Conservation (phyloP, 352 stramenopile genomes). For the Globisporangium emineosum region DNA sequence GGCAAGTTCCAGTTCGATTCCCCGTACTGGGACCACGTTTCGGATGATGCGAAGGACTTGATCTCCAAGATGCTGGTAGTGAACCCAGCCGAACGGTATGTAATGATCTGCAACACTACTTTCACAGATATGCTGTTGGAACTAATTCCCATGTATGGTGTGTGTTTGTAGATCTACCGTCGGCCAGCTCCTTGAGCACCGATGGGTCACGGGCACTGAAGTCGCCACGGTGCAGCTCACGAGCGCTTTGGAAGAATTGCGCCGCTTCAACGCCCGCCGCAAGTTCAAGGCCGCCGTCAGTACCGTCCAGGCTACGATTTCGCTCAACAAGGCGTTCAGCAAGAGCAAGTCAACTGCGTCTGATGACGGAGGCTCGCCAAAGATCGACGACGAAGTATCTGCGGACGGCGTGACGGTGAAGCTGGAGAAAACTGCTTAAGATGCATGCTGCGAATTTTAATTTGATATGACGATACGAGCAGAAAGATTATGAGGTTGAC, state of each 20-base stretch:
- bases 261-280: constrained; percentile 92
- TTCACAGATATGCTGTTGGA: neutral
- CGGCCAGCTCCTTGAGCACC: constrained; percentile 83
- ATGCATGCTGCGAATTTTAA: neutral
- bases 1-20: constrained; percentile 94
- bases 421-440: constrained; percentile 20
- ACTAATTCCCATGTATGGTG: neutral
- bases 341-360: constrained; percentile 37
- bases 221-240: constrained; percentile 88
- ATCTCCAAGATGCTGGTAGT: constrained; percentile 92
- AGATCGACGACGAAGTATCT: constrained; percentile 11
- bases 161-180: constrained; percentile 62
- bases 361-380: constrained; percentile 8
- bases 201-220: constrained; percentile 88
- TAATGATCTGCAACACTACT: neutral
- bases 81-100: constrained; percentile 84
- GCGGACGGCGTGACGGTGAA: constrained; percentile 26
- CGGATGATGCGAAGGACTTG: constrained; percentile 92
- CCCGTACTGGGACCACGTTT: constrained; percentile 95
- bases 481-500: neutral
- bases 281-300: constrained; percentile 94
- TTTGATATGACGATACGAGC: constrained; percentile 11
- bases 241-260: constrained; percentile 90
- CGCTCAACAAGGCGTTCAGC: constrained; percentile 76
- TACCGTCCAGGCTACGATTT: constrained; percentile 73